phyloP scores from a whole-genome alignment of 768 basidiomycete genomes.

The Termitomyces sp. region DNA sequence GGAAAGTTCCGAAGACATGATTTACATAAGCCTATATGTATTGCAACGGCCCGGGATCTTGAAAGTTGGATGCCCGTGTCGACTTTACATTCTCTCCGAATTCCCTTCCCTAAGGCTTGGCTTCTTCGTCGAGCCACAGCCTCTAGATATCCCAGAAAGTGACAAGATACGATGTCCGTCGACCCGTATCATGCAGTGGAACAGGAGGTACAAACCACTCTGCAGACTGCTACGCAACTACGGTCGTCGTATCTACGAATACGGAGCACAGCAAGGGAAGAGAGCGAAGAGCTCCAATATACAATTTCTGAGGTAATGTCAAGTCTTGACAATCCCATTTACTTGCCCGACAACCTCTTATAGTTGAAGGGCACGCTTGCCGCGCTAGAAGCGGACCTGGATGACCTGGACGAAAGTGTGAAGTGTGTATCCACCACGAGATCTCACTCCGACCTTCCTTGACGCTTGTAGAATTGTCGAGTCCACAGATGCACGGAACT shows the following conservation, averaged over 20 bases:
- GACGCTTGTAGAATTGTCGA: constrained; percentile 67
- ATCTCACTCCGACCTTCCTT: not conserved
- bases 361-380: constrained; percentile 76
- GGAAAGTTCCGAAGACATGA: not conserved
- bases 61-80: not conserved
- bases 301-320: constrained; percentile 67
- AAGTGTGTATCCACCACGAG: constrained; percentile 39
- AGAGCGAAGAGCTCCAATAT: constrained; percentile 77
- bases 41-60: not conserved
- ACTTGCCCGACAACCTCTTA: not conserved
- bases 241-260: constrained; percentile 76
- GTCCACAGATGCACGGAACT: constrained; percentile 74
- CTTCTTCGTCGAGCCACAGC: not conserved
- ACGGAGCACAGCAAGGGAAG: constrained; percentile 63
- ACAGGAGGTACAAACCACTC: constrained; percentile 71
- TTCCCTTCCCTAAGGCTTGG: not conserved
- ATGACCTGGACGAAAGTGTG: constrained; percentile 93
- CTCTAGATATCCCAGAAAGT: not conserved
- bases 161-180: constrained; percentile 41
- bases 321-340: not conserved
- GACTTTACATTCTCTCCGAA: not conserved
- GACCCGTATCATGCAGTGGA: constrained; percentile 89
- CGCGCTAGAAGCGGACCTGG: constrained; percentile 79
- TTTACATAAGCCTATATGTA: not conserved
- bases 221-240: constrained; percentile 66